A percentile compares a stretch with the other conserved stretches of the same genome.
phyloP scores from a whole-genome alignment of 768 basidiomycete genomes.

The Zangia roseola region DNA sequence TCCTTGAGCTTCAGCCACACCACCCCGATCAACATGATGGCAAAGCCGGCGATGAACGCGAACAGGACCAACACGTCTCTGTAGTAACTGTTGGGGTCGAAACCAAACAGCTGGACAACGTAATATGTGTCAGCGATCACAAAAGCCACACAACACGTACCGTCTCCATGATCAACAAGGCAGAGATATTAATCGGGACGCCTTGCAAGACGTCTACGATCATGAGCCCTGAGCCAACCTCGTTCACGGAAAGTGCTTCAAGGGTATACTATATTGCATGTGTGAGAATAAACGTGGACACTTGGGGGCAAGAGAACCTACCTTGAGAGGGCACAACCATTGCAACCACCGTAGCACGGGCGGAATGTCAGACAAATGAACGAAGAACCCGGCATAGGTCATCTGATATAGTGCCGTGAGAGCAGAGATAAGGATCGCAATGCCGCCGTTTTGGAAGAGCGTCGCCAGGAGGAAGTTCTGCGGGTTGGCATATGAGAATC shows the following conservation, averaged over 20 bases:
- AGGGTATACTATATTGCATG: conserved; percentile 45
- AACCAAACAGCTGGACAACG: conserved; percentile 73
- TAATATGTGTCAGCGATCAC: neutral
- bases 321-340: conserved; percentile 83
- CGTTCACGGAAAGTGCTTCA: conserved; percentile 90
- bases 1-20: conserved; percentile 82
- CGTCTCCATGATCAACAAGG: conserved; percentile 81
- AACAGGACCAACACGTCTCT: conserved; percentile 86
- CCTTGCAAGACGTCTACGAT: conserved; percentile 78
- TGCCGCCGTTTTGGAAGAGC: conserved; percentile 80
- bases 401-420: conserved; percentile 75
- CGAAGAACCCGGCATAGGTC: conserved; percentile 92
- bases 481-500: neutral
- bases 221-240: conserved; percentile 85
- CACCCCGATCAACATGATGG: conserved; percentile 62
- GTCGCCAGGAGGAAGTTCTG: conserved; percentile 91
- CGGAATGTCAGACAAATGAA: conserved; percentile 81
- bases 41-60: conserved; percentile 83
- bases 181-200: conserved; percentile 79
- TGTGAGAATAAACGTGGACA: neutral
- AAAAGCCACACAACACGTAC: conserved; percentile 38
- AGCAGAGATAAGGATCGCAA: conserved; percentile 87
- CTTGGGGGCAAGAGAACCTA: neutral
- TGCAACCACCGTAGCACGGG: conserved; percentile 92
- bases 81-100: conserved; percentile 79